A percentile compares a stretch with the other conserved stretches of the same genome.
These are phyloP conservation scores for Trichoderma atroviride DNA, from an alignment of 2,329 filamentous ascomycete species.

Conservation along the genomic window DNA sequence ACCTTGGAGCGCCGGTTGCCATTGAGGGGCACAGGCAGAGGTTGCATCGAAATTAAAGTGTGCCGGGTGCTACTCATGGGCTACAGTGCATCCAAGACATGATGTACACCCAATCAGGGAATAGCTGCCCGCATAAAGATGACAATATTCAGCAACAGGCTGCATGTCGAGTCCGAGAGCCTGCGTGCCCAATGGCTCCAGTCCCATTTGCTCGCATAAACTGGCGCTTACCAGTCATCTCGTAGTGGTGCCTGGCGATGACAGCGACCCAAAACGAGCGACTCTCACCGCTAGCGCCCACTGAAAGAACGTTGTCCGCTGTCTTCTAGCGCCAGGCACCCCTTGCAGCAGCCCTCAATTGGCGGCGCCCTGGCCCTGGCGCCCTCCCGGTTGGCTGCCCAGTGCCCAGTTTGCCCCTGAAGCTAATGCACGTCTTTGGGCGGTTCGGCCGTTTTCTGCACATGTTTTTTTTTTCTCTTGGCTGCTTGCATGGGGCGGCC, in stretches of 20 bases:
- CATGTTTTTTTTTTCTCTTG: neutral
- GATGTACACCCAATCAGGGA: neutral
- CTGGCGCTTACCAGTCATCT: neutral
- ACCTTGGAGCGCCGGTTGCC: neutral
- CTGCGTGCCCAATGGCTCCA: neutral
- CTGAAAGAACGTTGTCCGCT: conserved; percentile 16
- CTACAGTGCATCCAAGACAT: neutral
- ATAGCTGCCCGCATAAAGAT: neutral
- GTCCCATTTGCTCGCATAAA: conserved; percentile 7
- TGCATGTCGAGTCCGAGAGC: neutral
- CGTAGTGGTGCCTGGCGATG: neutral
- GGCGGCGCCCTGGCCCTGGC: neutral
- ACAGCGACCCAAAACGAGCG: neutral
- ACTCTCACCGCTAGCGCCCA: conserved; percentile 20
- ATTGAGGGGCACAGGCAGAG: neutral
- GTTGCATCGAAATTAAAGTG: neutral
- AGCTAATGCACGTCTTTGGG: conserved; percentile 26
- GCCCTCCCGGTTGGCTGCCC: conserved; percentile 24
- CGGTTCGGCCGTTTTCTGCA: conserved; percentile 20
- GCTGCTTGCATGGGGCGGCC: neutral
- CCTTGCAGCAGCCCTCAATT: conserved; percentile 9
- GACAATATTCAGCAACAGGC: neutral
- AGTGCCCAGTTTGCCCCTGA: conserved; percentile 25
- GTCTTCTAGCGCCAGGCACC: conserved; percentile 19
- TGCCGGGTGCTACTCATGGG: neutral